Base-by-base conservation (phyloP, 2,329 filamentous ascomycete species). In the Leptographium procerum region DNA sequence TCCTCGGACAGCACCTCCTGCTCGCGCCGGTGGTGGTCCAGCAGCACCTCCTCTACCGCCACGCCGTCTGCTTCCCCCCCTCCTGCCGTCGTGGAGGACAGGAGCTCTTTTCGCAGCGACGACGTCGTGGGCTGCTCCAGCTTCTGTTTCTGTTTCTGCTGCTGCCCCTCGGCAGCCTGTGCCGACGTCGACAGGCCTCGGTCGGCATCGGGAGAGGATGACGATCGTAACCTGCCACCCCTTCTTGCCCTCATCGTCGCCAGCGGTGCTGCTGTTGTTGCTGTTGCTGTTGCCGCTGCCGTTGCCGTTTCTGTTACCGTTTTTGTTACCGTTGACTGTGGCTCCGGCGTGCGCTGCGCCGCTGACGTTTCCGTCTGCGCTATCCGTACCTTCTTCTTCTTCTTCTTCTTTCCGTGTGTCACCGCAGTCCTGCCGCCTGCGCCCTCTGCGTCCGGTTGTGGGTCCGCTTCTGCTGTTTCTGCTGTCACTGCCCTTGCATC, bases 1-100 rank as follows among this genome's bases (percentile, higher is more conserved):
- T 88, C 91, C 43, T 82, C 79, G 0, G 91, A 92, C 3, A 97
- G 79, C 36, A 80, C 76, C 70, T 96, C 90, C 71, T 96, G 91
- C 73, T 96, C 90, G 57, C 77, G 77, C 57, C 89, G 86, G 67
- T 95, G 84, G 66, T 87, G 81, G 65, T 88, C 83, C 50, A 96
- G 81, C 34, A 91, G 79, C 0, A 84, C 79, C 73, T 95, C 90
- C 1, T 83, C 78, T 19, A 81, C 79, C 11, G 81, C 75, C 1
- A 72, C 66, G 8, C 72, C 65, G 13, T 72, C 66, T 11, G 68
- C 56, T 34, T 68, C 57, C 57, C 70, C 51, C 14, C 28, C 40
- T 31, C 10, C 40, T 8, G 7, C 14, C 31, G 22, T 14, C 10
- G 45, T 29, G 26, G 47, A 10, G 14, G 45, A 50, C 16, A 48